These are phyloP conservation scores for Metschnikowia kunwiensis DNA, from an alignment of 805 yeast species.

Conservation along the genomic window DNA sequence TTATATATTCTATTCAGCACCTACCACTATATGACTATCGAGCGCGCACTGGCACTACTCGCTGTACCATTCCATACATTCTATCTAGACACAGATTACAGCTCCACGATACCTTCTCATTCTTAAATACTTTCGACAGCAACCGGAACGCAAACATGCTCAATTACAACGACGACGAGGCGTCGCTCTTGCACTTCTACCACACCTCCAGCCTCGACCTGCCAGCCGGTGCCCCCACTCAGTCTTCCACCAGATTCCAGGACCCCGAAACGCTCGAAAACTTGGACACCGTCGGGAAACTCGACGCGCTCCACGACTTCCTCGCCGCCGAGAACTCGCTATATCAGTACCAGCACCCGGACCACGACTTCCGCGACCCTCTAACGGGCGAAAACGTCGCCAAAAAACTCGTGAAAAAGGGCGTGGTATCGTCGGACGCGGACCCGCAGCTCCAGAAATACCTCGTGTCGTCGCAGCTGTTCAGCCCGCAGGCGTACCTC, in stretches of 20 bases:
- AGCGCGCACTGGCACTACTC: too few relatives aligned
- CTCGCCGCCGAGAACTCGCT: slow-evolving; percentile 18
- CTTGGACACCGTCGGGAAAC: slow-evolving; percentile 30
- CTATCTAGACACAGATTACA: too few relatives aligned
- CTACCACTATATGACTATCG: too few relatives aligned
- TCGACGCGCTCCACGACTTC: slow-evolving; percentile 27
- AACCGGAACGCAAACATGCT: slow-evolving; percentile 26
- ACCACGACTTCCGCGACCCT: slow-evolving; percentile 33
- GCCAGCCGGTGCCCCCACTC: slow-evolving; percentile 16
- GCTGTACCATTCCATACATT: too few relatives aligned
- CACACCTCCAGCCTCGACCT: slow-evolving; percentile 26
- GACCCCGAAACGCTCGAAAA: slow-evolving; percentile 19
- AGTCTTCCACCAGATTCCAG: neutral
- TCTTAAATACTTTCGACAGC: too few relatives aligned
- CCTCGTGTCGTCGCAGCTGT: slow-evolving; percentile 35
- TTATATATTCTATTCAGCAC: too few relatives aligned
- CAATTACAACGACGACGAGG: slow-evolving; percentile 31
- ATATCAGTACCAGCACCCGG: slow-evolving; percentile 12
- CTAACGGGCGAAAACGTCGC: slow-evolving; percentile 31
- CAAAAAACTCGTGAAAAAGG: slow-evolving; percentile 22
- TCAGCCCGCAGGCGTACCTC: slow-evolving; percentile 35
- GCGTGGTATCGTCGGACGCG: slow-evolving; percentile 24
- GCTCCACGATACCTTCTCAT: too few relatives aligned
- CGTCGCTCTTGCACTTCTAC: slow-evolving; percentile 30
- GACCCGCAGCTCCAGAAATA: slow-evolving; percentile 33